phyloP scores from a whole-genome alignment of 768 basidiomycete species.

The Clavulina sp. region DNA sequence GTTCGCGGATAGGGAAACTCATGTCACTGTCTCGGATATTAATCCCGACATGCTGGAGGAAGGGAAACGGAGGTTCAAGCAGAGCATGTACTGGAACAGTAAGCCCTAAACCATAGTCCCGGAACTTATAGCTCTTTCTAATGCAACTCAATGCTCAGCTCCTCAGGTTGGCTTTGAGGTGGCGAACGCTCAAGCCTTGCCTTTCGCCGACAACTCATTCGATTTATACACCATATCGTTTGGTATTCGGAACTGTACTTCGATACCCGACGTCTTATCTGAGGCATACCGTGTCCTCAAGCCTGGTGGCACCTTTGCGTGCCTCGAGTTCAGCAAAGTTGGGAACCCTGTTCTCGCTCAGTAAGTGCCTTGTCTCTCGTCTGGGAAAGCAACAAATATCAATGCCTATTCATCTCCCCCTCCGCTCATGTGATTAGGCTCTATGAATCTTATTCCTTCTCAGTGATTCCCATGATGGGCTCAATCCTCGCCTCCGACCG shows the following conservation, averaged over 20 bases:
- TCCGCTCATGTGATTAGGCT: no score
- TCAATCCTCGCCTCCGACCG: slow-evolving; percentile 92
- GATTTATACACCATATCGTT: slow-evolving; percentile 98
- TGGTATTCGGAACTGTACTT: slow-evolving; percentile 94
- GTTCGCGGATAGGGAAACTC: slow-evolving; percentile 77
- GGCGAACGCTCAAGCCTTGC: slow-evolving; percentile 76
- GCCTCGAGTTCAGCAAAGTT: slow-evolving; percentile 91
- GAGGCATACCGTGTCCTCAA: slow-evolving; percentile 91
- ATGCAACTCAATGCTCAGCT: slow-evolving; percentile 28
- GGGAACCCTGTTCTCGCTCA: slow-evolving; percentile 68
- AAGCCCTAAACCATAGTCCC: slow-evolving; percentile 18
- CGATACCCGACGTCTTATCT: slow-evolving; percentile 65
- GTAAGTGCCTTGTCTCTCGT: slow-evolving; percentile 24
- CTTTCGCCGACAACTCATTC: slow-evolving; percentile 67
- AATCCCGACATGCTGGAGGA: slow-evolving; percentile 92
- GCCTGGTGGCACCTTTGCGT: slow-evolving; percentile 89
- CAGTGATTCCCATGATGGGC: slow-evolving; percentile 86
- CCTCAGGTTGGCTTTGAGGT: slow-evolving; percentile 87
- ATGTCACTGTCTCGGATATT: slow-evolving; percentile 82
- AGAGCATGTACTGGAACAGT: slow-evolving; percentile 99
- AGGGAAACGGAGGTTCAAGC: slow-evolving; percentile 76
- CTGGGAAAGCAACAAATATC: neutral
- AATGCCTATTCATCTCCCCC: slow-evolving; percentile 2
- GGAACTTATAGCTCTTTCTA: neutral
- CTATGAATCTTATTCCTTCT: slow-evolving; percentile 93